Evolutionary conservation across 1,139 yeast genomes (phyloP).

Genomic region (Candida tetrigidarum): DNA sequence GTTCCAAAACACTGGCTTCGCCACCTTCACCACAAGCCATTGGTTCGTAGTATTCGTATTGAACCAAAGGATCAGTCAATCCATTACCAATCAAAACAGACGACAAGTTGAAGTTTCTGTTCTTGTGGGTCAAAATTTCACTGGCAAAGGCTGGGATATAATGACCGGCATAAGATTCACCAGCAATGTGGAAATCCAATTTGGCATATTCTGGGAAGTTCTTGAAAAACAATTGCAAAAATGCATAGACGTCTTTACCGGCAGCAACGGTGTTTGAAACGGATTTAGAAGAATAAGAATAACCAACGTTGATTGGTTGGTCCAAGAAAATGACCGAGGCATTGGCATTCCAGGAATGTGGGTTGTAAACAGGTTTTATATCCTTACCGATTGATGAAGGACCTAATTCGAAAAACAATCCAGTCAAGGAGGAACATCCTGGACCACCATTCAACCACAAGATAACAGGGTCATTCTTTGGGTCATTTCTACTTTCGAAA

Average conservation of each 20-base stretch:
- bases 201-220: conserved; percentile 84
- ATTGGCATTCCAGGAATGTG: conserved; percentile 47
- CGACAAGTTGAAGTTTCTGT: conserved; percentile 80
- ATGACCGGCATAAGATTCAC: conserved; percentile 99
- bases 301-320: conserved; percentile 65
- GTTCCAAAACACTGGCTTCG: conserved; percentile 75
- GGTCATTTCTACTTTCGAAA: conserved; percentile 51
- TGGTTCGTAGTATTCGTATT: conserved; percentile 87
- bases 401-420: conserved; percentile 49
- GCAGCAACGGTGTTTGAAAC: conserved; percentile 86
- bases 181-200: conserved; percentile 87
- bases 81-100: conserved; percentile 97
- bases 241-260: conserved; percentile 91
- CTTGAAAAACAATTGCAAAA: conserved; percentile 85
- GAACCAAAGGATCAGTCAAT: conserved; percentile 89
- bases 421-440: conserved; percentile 49
- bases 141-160: conserved; percentile 93
- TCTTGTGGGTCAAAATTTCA: conserved; percentile 78
- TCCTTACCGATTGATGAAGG: conserved; percentile 41
- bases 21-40: conserved; percentile 99
- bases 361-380: conserved; percentile 43
- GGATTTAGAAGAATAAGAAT: conserved; percentile 69
- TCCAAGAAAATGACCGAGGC: conserved; percentile 51
- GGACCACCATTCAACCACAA: conserved; percentile 55
- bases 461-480: conserved; percentile 46